Percentiles rank a stretch among this genome's conserved stretches.
Conservation (phyloP, 2,329 filamentous ascomycete species). For the Apiospora kogelbergensis region DNA sequence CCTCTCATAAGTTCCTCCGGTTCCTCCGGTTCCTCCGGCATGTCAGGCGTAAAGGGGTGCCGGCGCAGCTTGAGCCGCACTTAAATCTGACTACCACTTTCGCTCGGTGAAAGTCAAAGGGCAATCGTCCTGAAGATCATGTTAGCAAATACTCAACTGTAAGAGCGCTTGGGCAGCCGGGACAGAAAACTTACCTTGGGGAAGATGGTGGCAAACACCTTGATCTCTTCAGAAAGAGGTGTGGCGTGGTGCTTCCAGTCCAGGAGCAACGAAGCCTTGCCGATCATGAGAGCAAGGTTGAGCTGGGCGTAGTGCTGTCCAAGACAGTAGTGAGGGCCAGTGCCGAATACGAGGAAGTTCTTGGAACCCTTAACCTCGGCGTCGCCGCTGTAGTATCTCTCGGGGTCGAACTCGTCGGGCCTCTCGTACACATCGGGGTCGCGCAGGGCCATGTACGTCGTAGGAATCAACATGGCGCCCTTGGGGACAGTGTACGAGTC, state of each 20-base stretch:
- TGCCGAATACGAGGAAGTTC: slow-evolving; percentile 97
- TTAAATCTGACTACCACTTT: slow-evolving; percentile 38
- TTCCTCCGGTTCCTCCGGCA: background rate
- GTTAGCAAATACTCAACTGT: slow-evolving; percentile 26
- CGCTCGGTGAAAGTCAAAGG: slow-evolving; percentile 69
- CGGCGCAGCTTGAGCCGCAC: background rate
- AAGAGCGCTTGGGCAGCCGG: background rate
- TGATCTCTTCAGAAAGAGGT: slow-evolving; percentile 84
- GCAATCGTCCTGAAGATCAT: slow-evolving; percentile 70
- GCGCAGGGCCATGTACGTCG: slow-evolving; percentile 85
- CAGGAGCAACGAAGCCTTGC: slow-evolving; percentile 82
- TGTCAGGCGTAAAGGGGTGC: background rate
- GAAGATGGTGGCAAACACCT: slow-evolving; percentile 98
- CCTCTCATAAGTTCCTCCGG: slow-evolving; percentile 4
- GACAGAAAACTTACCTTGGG: slow-evolving; percentile 68
- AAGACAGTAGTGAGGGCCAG: slow-evolving; percentile 93
- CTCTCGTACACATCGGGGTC: slow-evolving; percentile 91
- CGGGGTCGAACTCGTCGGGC: slow-evolving; percentile 85
- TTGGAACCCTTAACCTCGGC: slow-evolving; percentile 84
- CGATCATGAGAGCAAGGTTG: slow-evolving; percentile 86
- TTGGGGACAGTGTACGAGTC: slow-evolving; percentile 89
- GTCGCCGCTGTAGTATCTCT: slow-evolving; percentile 86
- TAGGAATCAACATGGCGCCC: slow-evolving; percentile 90
- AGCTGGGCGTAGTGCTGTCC: slow-evolving; percentile 89
- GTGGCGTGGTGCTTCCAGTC: slow-evolving; percentile 92